Evolutionary conservation across 257 asterid genomes (phyloP).

Genomic region (Buddleja alternifolia): DNA sequence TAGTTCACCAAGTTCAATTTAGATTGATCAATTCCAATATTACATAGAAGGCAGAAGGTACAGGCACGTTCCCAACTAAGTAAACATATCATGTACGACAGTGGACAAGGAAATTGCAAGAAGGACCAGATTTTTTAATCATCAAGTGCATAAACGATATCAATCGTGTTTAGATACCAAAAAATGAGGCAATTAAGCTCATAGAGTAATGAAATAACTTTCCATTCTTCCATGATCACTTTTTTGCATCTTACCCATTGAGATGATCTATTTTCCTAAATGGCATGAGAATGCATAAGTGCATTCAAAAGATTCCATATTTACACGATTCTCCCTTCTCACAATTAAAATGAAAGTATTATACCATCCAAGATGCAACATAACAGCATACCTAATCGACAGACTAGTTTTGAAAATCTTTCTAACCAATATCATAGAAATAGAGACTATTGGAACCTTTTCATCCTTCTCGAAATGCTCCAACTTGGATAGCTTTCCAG

Average conservation of each 20-base stretch:
- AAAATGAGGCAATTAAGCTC: background rate
- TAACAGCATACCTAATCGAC: conserved; percentile 13
- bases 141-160: conserved; percentile 14
- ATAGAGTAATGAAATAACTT: background rate
- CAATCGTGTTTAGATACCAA: background rate
- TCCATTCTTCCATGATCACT: background rate
- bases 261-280: background rate
- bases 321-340: background rate
- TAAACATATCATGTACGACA: background rate
- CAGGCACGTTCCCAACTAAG: conserved; percentile 5
- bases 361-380: conserved; percentile 21
- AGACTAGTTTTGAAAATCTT: conserved; percentile 9
- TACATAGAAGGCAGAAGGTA: conserved; percentile 19
- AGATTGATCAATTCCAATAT: conserved; percentile 7
- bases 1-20: background rate
- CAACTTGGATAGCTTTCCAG: conserved; percentile 92
- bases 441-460: conserved; percentile 54
- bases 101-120: background rate
- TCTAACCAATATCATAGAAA: conserved; percentile 6
- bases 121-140: background rate
- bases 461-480: conserved; percentile 93
- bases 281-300: background rate
- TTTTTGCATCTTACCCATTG: background rate
- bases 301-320: background rate
- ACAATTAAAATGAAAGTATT: background rate